These are phyloP conservation scores for Blastocystis sp. DNA, from an alignment of 352 stramenopile genomes.

Conservation along the genomic window DNA sequence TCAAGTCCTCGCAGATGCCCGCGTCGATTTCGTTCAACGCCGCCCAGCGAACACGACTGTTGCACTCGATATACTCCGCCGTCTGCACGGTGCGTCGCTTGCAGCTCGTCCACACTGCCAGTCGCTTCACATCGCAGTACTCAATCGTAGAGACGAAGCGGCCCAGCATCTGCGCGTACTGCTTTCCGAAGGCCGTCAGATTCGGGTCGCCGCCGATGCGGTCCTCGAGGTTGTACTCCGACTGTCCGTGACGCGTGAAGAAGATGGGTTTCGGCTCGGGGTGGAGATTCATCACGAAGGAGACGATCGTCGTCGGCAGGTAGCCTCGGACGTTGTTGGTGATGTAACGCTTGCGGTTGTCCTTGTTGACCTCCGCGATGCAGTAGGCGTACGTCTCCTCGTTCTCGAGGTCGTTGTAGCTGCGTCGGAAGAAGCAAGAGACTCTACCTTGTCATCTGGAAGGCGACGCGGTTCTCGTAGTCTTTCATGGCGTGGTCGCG, in stretches of 20 bases:
- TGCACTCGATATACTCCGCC: slow-evolving; percentile 73
- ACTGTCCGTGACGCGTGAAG: slow-evolving; percentile 88
- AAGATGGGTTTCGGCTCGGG: slow-evolving; percentile 83
- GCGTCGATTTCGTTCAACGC: slow-evolving; percentile 87
- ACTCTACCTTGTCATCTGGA: slow-evolving; percentile 65
- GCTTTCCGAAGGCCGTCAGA: slow-evolving; percentile 76
- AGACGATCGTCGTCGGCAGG: slow-evolving; percentile 64
- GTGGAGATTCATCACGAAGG: slow-evolving; percentile 73
- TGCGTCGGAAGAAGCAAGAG: slow-evolving; percentile 32
- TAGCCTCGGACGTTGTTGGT: slow-evolving; percentile 69
- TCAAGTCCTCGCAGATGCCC: slow-evolving; percentile 87
- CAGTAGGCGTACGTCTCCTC: slow-evolving; percentile 49
- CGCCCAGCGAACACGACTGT: slow-evolving; percentile 58
- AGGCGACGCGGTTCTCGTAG: slow-evolving; percentile 64
- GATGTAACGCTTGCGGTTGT: slow-evolving; percentile 63
- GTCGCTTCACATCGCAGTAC: slow-evolving; percentile 59
- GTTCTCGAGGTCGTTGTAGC: slow-evolving; percentile 61
- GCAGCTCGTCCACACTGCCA: slow-evolving; percentile 85
- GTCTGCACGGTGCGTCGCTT: slow-evolving; percentile 88
- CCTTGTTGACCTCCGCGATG: slow-evolving; percentile 61
- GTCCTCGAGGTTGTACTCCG: slow-evolving; percentile 89
- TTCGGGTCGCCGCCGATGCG: slow-evolving; percentile 86
- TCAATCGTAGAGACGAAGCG: slow-evolving; percentile 53
- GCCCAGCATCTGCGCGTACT: slow-evolving; percentile 83
- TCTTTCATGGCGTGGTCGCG: slow-evolving; percentile 64